Conservation (phyloP, 176 grass and related monocot species). For the Alopecurus myosuroides region DNA sequence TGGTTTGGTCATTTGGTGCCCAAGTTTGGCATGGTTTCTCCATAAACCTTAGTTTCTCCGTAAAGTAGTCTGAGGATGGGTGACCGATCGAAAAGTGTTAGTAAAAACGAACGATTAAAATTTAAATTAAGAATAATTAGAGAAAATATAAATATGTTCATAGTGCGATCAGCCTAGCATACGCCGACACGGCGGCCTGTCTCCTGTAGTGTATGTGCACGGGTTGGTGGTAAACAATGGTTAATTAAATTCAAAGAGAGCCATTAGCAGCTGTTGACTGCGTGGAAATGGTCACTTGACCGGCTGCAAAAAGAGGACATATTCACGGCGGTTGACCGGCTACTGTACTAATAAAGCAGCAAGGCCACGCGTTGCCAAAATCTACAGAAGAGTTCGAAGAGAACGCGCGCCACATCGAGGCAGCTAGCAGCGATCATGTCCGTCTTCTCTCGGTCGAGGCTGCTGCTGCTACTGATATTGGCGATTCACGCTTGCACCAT, state of each 20-base stretch:
- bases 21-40: no score
- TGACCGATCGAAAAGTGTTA: no score
- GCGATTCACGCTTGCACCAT: not conserved
- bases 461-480: not conserved
- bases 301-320: not conserved
- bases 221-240: no score
- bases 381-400: not conserved
- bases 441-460: not conserved
- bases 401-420: not conserved
- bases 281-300: not conserved
- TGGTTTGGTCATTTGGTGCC: no score
- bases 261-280: not conserved
- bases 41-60: no score
- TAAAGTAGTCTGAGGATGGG: no score
- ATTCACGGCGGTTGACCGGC: not conserved
- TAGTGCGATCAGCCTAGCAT: no score
- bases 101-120: no score
- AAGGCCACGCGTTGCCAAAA: not conserved
- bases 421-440: not conserved
- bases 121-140: no score
- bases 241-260: not conserved
- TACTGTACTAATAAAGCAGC: not conserved
- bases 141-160: no score
- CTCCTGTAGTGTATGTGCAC: no score
- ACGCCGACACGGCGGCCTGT: no score